Evolutionary conservation across 352 stramenopile genomes (phyloP).

Genomic region (Phytopythium ostracodes): DNA sequence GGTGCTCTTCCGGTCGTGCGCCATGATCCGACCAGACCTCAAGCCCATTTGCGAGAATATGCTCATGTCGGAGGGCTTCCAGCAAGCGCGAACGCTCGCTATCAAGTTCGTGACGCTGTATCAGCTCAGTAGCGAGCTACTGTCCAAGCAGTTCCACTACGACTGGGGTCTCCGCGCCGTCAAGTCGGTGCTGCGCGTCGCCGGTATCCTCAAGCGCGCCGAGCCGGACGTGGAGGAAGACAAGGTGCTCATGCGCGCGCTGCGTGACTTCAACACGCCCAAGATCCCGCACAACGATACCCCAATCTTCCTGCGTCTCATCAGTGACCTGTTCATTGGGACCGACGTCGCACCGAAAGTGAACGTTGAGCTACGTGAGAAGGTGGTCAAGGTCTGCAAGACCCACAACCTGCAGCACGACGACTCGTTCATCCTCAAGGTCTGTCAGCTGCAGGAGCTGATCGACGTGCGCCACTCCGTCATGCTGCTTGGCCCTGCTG

Average conservation of each 20-base stretch:
- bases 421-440: constrained; percentile 84
- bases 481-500: constrained; percentile 80
- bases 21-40: constrained; percentile 94
- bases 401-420: constrained; percentile 82
- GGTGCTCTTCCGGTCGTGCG: constrained; percentile 90
- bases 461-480: constrained; percentile 88
- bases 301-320: constrained; percentile 85
- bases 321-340: constrained; percentile 90
- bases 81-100: constrained; percentile 82
- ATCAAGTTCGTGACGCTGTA: constrained; percentile 94
- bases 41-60: constrained; percentile 89
- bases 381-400: constrained; percentile 91
- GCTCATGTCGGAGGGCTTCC: constrained; percentile 88
- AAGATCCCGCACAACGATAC: constrained; percentile 88
- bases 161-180: constrained; percentile 89
- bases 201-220: constrained; percentile 79
- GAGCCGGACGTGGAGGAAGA: constrained; percentile 83
- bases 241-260: constrained; percentile 83
- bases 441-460: constrained; percentile 84
- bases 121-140: constrained; percentile 74
- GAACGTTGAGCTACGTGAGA: constrained; percentile 90
- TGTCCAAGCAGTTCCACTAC: constrained; percentile 92
- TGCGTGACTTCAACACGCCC: constrained; percentile 86
- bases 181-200: constrained; percentile 85
- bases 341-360: constrained; percentile 94